phyloP scores from a whole-genome alignment of 192 early-diverging fungal species.

The Mortierella hygrophila region DNA sequence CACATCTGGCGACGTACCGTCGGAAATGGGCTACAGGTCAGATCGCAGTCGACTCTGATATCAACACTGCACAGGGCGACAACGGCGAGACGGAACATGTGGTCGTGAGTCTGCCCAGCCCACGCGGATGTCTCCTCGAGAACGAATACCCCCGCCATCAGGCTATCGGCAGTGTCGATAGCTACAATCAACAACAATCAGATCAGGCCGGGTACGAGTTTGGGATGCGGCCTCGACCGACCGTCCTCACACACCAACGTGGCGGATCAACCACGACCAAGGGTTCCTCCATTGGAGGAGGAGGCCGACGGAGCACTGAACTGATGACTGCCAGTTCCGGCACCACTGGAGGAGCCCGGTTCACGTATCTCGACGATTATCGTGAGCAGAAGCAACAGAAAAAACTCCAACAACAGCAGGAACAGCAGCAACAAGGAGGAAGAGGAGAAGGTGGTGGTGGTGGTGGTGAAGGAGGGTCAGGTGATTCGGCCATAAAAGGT shows the following conservation, averaged over 20 bases:
- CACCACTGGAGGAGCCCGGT: neutral
- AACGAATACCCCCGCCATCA: neutral
- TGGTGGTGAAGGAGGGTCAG: neutral
- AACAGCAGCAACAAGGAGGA: neutral
- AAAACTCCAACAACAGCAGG: neutral
- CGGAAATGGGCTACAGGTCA: conserved; percentile 19
- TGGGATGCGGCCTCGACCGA: neutral
- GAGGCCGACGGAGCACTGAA: neutral
- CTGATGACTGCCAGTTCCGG: neutral
- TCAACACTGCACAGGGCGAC: neutral
- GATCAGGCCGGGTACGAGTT: neutral
- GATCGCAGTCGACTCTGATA: conserved; percentile 8
- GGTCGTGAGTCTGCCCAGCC: conserved; percentile 26
- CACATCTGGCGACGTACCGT: neutral
- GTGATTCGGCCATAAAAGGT: neutral
- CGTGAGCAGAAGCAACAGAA: conserved; percentile 30
- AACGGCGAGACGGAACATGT: conserved; percentile 1
- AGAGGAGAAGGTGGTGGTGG: no score
- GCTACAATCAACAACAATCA: neutral
- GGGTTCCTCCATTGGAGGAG: neutral
- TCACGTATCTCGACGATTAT: conserved; percentile 35
- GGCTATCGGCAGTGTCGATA: neutral
- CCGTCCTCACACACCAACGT: neutral
- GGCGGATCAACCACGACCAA: no score
- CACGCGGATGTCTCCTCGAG: conserved; percentile 34